Percentiles rank a stretch among this genome's conserved stretches.
These are phyloP conservation scores for Toxicodendron radicans DNA, from an alignment of 345 rosid species.

Conservation along the genomic window DNA sequence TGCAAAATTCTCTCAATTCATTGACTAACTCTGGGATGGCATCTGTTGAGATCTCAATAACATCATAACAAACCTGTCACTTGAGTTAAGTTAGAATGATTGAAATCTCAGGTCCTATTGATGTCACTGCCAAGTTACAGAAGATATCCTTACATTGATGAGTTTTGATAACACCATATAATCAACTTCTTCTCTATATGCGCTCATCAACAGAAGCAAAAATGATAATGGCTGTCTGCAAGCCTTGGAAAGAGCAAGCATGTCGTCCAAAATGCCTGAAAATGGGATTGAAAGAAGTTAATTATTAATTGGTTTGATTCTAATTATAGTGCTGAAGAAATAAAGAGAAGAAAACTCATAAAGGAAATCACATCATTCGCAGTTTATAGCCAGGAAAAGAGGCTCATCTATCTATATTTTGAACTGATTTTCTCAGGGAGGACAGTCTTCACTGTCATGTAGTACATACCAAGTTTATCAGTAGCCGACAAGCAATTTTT, in stretches of 20 bases:
- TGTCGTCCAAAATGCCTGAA: conserved; percentile 44
- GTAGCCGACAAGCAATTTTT: conserved; percentile 29
- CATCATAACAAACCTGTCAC: conserved; percentile 28
- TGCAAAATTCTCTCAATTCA: conserved; percentile 28
- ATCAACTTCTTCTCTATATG: conserved; percentile 31
- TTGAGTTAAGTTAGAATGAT: neutral
- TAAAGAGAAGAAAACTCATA: neutral
- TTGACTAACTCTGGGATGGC: conserved; percentile 32
- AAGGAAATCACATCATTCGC: neutral
- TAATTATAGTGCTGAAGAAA: neutral
- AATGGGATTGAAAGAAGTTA: neutral
- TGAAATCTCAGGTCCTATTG: neutral
- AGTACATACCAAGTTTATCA: conserved; percentile 35
- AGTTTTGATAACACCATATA: conserved; percentile 30
- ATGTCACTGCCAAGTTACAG: neutral
- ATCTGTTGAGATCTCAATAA: conserved; percentile 28
- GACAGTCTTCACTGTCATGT: neutral
- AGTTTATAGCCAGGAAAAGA: neutral
- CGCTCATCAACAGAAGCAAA: conserved; percentile 35
- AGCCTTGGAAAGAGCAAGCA: conserved; percentile 35
- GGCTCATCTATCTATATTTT: neutral
- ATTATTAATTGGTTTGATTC: neutral
- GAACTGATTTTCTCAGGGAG: neutral
- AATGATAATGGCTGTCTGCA: conserved; percentile 32
- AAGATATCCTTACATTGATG: conserved; percentile 26